phyloP scores from a whole-genome alignment of 306 rosid species.

The Alnus rubra region DNA sequence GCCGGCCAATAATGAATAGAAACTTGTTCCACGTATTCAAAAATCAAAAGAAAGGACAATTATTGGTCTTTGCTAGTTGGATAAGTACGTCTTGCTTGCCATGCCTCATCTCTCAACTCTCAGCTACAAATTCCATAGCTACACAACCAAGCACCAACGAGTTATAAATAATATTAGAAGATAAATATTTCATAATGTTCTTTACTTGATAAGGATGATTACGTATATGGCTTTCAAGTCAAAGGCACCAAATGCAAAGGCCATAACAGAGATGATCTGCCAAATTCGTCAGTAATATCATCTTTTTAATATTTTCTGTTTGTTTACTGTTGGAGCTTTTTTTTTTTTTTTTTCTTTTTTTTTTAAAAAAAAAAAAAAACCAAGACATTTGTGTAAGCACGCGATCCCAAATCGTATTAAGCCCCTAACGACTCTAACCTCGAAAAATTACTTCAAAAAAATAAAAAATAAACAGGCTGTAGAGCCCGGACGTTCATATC shows the following conservation, averaged over 20 bases:
- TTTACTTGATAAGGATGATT: neutral
- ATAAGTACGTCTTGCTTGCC: constrained; percentile 25
- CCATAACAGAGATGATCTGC: constrained; percentile 48
- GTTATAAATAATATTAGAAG: too few species aligned
- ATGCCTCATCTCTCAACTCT: neutral
- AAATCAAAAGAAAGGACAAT: constrained; percentile 40
- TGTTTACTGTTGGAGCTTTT: neutral
- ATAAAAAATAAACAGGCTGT: constrained; percentile 38
- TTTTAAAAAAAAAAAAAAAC: too few species aligned
- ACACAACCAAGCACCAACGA: too few species aligned
- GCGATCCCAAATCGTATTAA: neutral
- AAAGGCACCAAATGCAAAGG: constrained; percentile 17
- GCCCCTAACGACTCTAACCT: neutral
- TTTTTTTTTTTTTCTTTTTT: too few species aligned
- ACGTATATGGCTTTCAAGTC: neutral
- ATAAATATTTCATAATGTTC: too few species aligned
- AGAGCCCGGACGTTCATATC: constrained; percentile 42
- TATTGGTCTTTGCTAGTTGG: constrained; percentile 28
- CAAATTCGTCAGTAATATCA: constrained; percentile 47
- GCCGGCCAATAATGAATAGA: neutral
- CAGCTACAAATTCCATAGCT: too few species aligned
- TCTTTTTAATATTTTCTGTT: neutral
- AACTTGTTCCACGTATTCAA: constrained; percentile 8
- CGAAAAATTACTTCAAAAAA: neutral
- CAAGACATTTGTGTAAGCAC: too few species aligned